Percentiles rank a stretch among this genome's conserved stretches.
phyloP scores from a whole-genome alignment of 179 eudicot genomes.

The Corrigiola litoralis region DNA sequence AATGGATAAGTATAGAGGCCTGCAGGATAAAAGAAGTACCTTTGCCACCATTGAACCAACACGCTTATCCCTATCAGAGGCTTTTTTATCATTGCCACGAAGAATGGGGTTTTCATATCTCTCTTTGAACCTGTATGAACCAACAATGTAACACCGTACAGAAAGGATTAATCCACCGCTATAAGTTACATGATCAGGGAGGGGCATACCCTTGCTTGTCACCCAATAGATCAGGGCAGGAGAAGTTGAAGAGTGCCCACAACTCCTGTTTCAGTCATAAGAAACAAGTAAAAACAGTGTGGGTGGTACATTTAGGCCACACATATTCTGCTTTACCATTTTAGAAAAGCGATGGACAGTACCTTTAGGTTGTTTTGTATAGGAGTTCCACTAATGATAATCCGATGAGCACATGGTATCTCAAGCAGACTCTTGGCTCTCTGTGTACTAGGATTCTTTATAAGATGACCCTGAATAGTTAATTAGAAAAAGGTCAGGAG shows the following conservation, averaged over 20 bases:
- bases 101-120: slow-evolving; percentile 71
- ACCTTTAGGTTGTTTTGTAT: slow-evolving; percentile 96
- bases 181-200: neutral
- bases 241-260: slow-evolving; percentile 95
- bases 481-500: neutral
- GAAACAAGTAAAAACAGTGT: neutral
- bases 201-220: slow-evolving; percentile 68
- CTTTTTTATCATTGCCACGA: slow-evolving; percentile 91
- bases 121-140: slow-evolving; percentile 63
- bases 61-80: slow-evolving; percentile 80
- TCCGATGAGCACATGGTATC: slow-evolving; percentile 83
- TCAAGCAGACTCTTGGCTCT: slow-evolving; percentile 96
- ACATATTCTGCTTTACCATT: neutral
- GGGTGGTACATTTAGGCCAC: neutral
- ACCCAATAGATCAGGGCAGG: slow-evolving; percentile 89
- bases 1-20: neutral
- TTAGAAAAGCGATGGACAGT: neutral
- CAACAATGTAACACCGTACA: slow-evolving; percentile 2
- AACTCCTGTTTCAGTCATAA: slow-evolving; percentile 52
- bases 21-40: slow-evolving; percentile 38
- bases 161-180: slow-evolving; percentile 3
- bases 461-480: slow-evolving; percentile 78
- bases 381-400: slow-evolving; percentile 96
- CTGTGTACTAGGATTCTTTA: slow-evolving; percentile 95
- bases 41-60: slow-evolving; percentile 91